phyloP scores from a whole-genome alignment of 2,329 filamentous ascomycete species.

The Colletotrichum truncatum region DNA sequence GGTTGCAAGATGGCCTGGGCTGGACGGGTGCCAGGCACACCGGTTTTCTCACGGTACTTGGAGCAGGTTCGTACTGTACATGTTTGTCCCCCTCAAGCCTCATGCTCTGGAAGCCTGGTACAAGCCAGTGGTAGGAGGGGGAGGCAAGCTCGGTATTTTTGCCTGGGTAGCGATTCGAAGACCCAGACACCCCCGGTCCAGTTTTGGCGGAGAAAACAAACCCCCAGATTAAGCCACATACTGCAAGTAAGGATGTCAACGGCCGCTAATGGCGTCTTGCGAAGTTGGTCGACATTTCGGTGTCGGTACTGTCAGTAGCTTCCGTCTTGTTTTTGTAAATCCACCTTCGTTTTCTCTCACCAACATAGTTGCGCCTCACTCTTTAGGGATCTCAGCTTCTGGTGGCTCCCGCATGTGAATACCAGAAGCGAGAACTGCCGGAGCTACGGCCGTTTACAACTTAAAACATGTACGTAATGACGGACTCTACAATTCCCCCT shows the following conservation, averaged over 20 bases:
- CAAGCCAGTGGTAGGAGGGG: background rate
- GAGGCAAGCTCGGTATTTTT: background rate
- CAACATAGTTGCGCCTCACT: too few species aligned
- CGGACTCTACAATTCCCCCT: too few species aligned
- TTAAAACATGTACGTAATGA: too few species aligned
- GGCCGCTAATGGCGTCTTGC: background rate
- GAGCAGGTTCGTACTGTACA: background rate
- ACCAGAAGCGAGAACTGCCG: too few species aligned
- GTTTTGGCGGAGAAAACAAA: background rate
- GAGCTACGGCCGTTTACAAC: too few species aligned
- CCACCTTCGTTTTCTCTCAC: too few species aligned
- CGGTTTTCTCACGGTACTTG: background rate
- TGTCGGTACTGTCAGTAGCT: background rate
- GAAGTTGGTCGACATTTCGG: background rate
- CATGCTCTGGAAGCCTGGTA: too few species aligned
- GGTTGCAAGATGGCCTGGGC: background rate
- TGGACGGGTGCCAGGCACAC: background rate
- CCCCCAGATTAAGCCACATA: background rate
- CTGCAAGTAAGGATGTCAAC: background rate
- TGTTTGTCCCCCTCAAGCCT: background rate
- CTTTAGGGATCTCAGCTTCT: too few species aligned
- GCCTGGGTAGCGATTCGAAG: background rate
- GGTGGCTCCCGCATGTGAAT: too few species aligned
- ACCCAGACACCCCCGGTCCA: conserved; percentile 9
- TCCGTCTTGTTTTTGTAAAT: too few species aligned